Conservation (phyloP, 371 early-diverging fungal species). For the Massospora cicadina region DNA sequence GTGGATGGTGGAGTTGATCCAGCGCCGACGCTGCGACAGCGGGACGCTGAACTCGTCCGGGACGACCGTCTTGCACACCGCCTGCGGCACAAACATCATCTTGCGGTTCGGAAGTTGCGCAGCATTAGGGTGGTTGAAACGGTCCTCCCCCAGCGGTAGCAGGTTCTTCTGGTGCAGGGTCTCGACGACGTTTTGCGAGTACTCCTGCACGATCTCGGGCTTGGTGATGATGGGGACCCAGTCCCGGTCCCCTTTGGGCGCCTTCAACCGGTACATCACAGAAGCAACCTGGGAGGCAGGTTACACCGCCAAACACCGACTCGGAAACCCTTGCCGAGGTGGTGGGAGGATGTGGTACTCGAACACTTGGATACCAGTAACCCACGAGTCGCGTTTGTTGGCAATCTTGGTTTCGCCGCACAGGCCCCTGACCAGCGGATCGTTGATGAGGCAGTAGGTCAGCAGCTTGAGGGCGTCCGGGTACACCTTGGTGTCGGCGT, state of each 20-base stretch:
- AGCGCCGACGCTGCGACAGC: constrained; percentile 69
- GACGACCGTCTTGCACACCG: constrained; percentile 64
- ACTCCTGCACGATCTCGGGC: constrained; percentile 74
- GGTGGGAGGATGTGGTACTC: constrained; percentile 94
- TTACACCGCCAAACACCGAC: constrained; percentile 91
- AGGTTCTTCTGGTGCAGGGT: constrained; percentile 92
- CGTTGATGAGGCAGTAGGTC: constrained; percentile 59
- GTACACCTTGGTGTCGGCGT: constrained; percentile 77
- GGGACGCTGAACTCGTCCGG: constrained; percentile 58
- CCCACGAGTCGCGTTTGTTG: constrained; percentile 70
- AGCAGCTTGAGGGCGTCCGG: constrained; percentile 48
- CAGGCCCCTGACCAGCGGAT: constrained; percentile 65
- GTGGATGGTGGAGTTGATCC: constrained; percentile 82
- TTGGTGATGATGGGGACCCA: constrained; percentile 66
- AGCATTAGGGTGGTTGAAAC: constrained; percentile 85
- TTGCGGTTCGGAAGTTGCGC: constrained; percentile 77
- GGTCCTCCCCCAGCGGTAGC: constrained; percentile 88
- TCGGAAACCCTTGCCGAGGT: constrained; percentile 87
- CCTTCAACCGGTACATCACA: constrained; percentile 83
- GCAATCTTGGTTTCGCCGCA: constrained; percentile 81
- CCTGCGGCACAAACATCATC: constrained; percentile 80
- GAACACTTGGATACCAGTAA: constrained; percentile 85
- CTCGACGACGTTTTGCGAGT: constrained; percentile 69
- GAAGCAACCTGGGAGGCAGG: constrained; percentile 92
- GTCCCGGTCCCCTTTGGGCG: constrained; percentile 45